Base-by-base conservation (phyloP, 73 alveolate species). In the Blepharisma stoltei region DNA sequence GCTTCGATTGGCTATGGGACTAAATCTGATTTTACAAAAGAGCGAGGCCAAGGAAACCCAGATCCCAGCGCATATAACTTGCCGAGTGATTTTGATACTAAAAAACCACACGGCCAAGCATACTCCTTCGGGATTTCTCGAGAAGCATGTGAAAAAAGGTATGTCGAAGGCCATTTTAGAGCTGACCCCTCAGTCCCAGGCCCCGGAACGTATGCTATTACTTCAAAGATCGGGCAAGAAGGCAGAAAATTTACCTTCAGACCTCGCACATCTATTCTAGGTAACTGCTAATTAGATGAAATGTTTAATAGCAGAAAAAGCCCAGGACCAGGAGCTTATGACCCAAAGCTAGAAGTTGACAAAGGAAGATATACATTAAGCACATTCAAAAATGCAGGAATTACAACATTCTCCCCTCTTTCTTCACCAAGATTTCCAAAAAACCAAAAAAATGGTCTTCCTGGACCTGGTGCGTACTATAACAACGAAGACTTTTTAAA, bases 401-500 rank as follows among this genome's bases (percentile, higher is more conserved):
- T 25, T 20, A 14, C 73, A 8, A 38, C 23, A 11, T 18, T 60
- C 23, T 60, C 73, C 0, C 73, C 14, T 25, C 37, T 9, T 18
- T 60, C 73, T n/a, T 60, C 11, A 1, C 46, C 46, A 20, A 60
- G 73, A 38, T 60, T 60, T 5, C 46, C 73, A 1, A 25, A 20
- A 4, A 53, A 49, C 6, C 18, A 37, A 54, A 73, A 81, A 21
- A 4, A 54, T 1, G 73, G 54, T 4, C 50, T 76, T 54, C 89
- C 89, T 38, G 89, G 89, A 0, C 89, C 89, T 6, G 89, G 89
- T 7, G 48, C 80, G 7, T 81, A 81, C 41, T 71, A 81, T 8
- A 77, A 78, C 6, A 76, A 53, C 41, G 54, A 68, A n/a, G 83
- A 46, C 46, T 25, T 81, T 6, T 75, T 73, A 32, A 81, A 81